phyloP scores from a whole-genome alignment of 139 green algal genomes.

The Coccomyxa sp. region DNA sequence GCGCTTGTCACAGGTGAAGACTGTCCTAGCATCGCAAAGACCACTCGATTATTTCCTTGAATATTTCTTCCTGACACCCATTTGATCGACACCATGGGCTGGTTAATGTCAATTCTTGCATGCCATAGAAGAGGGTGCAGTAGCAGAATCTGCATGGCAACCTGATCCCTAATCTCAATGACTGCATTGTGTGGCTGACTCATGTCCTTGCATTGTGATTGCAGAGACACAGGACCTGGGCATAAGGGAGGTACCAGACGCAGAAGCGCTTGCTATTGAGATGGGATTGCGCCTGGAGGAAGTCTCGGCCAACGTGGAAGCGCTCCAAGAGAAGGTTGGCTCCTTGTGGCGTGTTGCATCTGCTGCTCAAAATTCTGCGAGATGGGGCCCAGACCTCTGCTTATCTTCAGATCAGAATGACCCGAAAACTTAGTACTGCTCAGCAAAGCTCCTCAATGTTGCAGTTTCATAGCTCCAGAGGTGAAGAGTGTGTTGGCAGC shows the following conservation, averaged over 20 bases:
- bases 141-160: background rate
- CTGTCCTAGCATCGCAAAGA: background rate
- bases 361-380: background rate
- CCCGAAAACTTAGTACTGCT: no score
- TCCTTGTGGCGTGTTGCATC: background rate
- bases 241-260: background rate
- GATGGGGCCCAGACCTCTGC: background rate
- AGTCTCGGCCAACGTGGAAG: background rate
- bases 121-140: background rate
- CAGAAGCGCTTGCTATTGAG: conserved; percentile 31
- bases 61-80: background rate
- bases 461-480: no score
- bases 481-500: no score
- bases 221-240: conserved; percentile 1
- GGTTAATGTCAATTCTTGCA: background rate
- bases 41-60: background rate
- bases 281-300: conserved; percentile 13
- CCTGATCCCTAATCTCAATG: background rate
- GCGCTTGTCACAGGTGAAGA: background rate
- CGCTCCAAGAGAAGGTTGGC: conserved; percentile 24
- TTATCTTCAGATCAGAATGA: no score
- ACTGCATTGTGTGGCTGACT: background rate
- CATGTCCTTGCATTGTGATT: background rate
- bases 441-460: no score
- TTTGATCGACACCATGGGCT: background rate